Percentiles rank a stretch among this genome's conserved stretches.
Evolutionary conservation across 2,329 filamentous ascomycete species (phyloP).

Genomic region (Aspergillus puulaauensis): DNA sequence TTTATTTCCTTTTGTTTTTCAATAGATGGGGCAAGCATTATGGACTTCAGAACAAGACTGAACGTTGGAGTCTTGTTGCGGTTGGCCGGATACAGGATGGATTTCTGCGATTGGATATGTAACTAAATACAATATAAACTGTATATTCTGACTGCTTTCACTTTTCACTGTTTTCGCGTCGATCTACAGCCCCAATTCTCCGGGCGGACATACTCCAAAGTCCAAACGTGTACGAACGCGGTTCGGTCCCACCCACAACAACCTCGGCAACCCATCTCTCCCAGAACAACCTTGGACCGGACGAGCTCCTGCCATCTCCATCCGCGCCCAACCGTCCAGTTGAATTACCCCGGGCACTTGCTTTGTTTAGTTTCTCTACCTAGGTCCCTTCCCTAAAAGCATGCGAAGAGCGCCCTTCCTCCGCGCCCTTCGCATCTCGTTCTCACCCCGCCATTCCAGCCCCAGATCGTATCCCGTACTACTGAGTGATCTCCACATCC

Average conservation of each 20-base stretch:
- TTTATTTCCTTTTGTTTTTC: slow-evolving; percentile 7
- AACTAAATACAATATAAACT: neutral
- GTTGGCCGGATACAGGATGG: neutral
- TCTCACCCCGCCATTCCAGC: neutral
- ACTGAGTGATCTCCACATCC: neutral
- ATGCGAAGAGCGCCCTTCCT: slow-evolving; percentile 5
- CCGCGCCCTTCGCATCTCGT: neutral
- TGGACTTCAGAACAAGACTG: neutral
- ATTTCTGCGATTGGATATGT: neutral
- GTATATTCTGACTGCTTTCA: neutral
- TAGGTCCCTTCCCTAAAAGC: neutral
- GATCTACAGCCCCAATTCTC: too few relatives aligned
- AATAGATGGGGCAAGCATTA: neutral
- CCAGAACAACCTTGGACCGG: neutral
- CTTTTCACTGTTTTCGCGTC: neutral
- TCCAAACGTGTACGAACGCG: neutral
- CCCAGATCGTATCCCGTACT: neutral
- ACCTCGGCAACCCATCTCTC: neutral
- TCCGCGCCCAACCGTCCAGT: neutral
- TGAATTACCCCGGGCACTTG: neutral
- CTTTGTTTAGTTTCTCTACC: neutral
- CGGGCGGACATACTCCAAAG: too few relatives aligned
- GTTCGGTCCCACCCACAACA: neutral
- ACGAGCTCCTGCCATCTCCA: neutral
- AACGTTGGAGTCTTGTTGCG: neutral